Conservation (phyloP, 78 protist genomes). For the Dictyostelium intermedium region DNA sequence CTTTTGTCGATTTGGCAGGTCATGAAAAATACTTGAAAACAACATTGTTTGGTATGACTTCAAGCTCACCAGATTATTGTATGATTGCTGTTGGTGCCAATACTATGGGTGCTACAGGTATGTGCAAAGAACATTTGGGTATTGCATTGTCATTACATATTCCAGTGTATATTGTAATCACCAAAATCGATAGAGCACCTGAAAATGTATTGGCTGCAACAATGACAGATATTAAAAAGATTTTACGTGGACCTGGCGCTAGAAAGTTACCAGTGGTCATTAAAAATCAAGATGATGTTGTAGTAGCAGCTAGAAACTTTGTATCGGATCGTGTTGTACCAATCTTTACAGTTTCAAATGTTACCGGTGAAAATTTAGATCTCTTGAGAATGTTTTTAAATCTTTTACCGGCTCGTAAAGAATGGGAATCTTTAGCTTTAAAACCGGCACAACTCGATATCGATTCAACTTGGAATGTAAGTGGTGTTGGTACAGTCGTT, state of each 20-base stretch:
- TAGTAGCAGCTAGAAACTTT: constrained; percentile 82
- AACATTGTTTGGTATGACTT: constrained; percentile 96
- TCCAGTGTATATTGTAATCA: constrained; percentile 91
- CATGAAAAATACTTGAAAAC: constrained; percentile 94
- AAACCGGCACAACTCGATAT: constrained; percentile 77
- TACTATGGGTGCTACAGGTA: constrained; percentile 50
- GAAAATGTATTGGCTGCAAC: constrained; percentile 86
- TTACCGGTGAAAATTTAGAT: constrained; percentile 91
- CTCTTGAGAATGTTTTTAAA: constrained; percentile 87
- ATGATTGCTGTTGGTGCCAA: constrained; percentile 61
- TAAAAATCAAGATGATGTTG: constrained; percentile 88
- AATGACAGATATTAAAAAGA: constrained; percentile 79
- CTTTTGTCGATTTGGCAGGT: constrained; percentile 95
- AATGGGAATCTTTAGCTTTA: constrained; percentile 53
- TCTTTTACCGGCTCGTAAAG: constrained; percentile 85
- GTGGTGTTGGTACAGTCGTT: constrained; percentile 94
- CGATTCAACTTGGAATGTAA: constrained; percentile 46
- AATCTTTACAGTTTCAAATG: constrained; percentile 90
- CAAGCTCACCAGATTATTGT: constrained; percentile 88
- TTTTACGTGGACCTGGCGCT: constrained; percentile 78
- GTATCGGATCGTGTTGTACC: constrained; percentile 88
- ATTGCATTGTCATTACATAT: constrained; percentile 92
- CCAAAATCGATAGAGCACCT: constrained; percentile 95
- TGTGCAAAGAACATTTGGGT: constrained; percentile 94
- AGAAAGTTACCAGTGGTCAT: constrained; percentile 91